A percentile compares a stretch with the other conserved stretches of the same genome.
Conservation (phyloP, 352 stramenopile genomes). For the Globisporangium barbulae region DNA sequence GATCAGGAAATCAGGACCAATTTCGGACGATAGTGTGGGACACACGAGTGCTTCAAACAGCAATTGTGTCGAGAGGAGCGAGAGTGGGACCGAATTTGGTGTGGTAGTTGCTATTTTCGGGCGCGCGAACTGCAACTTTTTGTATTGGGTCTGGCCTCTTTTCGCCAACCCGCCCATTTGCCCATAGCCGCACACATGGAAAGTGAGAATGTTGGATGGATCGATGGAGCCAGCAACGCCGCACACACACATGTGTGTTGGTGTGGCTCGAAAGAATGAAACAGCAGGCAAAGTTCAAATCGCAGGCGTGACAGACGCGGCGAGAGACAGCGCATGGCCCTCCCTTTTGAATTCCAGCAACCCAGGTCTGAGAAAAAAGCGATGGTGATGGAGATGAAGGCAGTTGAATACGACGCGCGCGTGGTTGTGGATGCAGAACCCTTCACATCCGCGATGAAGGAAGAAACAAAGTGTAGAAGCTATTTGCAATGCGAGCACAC, state of each 20-base stretch:
- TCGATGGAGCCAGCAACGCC: conserved; percentile 1
- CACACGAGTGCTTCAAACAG: not conserved
- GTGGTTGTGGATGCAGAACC: not conserved
- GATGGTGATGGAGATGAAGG: not conserved
- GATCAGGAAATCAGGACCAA: conserved; percentile 9
- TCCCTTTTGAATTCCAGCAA: not conserved
- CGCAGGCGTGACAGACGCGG: not conserved
- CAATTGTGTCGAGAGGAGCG: not conserved
- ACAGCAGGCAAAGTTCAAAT: conserved; percentile 5
- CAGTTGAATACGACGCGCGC: not conserved
- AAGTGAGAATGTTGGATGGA: not conserved
- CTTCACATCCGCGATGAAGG: not conserved
- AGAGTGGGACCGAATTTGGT: not conserved
- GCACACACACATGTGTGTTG: not conserved
- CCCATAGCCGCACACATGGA: conserved; percentile 1
- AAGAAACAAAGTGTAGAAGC: not conserved
- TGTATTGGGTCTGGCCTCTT: not conserved
- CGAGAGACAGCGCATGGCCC: conserved; percentile 1
- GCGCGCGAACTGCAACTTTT: conserved; percentile 16
- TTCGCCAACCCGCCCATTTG: not conserved
- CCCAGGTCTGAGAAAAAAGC: conserved; percentile 4
- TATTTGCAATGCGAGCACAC: not conserved
- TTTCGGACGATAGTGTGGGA: not conserved
- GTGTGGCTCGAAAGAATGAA: conserved; percentile 5
- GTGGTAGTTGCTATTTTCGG: conserved; percentile 2